Conservation (phyloP, 108 stramenopile species). For the Stephanodiscus triporus region DNA sequence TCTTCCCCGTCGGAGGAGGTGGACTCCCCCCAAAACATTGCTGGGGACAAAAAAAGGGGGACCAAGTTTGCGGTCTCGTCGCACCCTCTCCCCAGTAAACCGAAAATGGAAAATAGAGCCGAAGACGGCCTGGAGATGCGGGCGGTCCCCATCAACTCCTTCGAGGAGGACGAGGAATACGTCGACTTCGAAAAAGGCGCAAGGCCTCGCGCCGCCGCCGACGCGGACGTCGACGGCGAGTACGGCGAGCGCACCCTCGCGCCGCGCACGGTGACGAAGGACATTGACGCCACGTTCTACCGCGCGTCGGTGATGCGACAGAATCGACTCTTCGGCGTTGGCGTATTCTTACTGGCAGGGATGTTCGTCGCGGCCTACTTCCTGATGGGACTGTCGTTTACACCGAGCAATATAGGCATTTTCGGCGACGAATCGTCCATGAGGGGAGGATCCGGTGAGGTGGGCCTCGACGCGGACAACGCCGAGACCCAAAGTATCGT, state of each 20-base stretch:
- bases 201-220: not conserved
- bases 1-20: too few species aligned
- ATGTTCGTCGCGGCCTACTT: slow-evolving; percentile 45
- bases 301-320: slow-evolving; percentile 34
- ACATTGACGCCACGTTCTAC: slow-evolving; percentile 9
- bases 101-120: slow-evolving; percentile 4
- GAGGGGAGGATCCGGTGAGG: slow-evolving; percentile 47
- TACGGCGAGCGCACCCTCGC: slow-evolving; percentile 24
- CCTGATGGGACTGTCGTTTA: slow-evolving; percentile 44
- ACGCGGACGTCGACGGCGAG: slow-evolving; percentile 9
- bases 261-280: slow-evolving; percentile 1
- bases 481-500: slow-evolving; percentile 46
- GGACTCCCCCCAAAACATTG: too few species aligned
- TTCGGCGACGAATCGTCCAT: slow-evolving; percentile 42
- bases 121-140: slow-evolving; percentile 9
- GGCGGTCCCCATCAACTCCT: slow-evolving; percentile 4
- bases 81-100: too few species aligned
- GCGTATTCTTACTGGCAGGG: slow-evolving; percentile 17
- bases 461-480: slow-evolving; percentile 53
- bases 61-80: too few species aligned
- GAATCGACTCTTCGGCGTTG: slow-evolving; percentile 52
- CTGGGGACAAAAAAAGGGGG: too few species aligned
- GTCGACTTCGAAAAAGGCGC: not conserved
- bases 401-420: slow-evolving; percentile 31
- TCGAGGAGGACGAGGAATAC: slow-evolving; percentile 6